Evolutionary conservation across 352 stramenopile species (phyloP).

Genomic region (Phytopythium vexans): DNA sequence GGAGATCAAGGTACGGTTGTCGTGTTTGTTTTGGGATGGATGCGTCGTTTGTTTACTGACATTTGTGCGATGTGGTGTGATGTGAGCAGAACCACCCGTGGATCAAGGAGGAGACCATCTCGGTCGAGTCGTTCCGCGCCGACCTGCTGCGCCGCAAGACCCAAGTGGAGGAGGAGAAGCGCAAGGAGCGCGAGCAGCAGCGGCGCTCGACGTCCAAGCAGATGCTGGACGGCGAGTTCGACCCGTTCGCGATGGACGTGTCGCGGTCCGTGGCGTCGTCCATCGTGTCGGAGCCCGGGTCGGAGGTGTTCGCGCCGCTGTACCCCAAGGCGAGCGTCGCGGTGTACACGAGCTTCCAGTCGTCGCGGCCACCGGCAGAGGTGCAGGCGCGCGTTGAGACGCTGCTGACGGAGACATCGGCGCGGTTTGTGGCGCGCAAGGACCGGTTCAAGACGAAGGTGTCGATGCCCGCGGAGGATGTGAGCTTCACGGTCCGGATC

Average conservation of each 20-base stretch:
- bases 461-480: constrained; percentile 49
- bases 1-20: constrained; percentile 62
- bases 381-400: constrained; percentile 56
- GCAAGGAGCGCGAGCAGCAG: constrained; percentile 62
- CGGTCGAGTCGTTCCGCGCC: constrained; percentile 33
- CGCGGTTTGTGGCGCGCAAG: constrained; percentile 49
- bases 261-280: constrained; percentile 38
- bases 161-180: constrained; percentile 69
- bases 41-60: not conserved
- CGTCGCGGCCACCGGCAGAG: constrained; percentile 35
- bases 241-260: constrained; percentile 51
- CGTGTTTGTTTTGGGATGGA: not conserved
- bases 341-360: constrained; percentile 78
- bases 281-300: constrained; percentile 26
- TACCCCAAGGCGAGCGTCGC: constrained; percentile 59
- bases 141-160: constrained; percentile 62
- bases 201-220: constrained; percentile 33
- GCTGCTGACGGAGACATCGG: constrained; percentile 43
- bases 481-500: constrained; percentile 58
- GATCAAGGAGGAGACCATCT: constrained; percentile 49
- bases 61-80: not conserved
- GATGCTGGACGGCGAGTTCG: constrained; percentile 48
- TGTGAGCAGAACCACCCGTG: constrained; percentile 44
- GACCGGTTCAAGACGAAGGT: constrained; percentile 75
- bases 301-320: constrained; percentile 37